Evolutionary conservation across 1,139 yeast genomes (phyloP), one percentile per base, ranked within the genome.

Genomic region (Scheffersomyces lignicola): DNA sequence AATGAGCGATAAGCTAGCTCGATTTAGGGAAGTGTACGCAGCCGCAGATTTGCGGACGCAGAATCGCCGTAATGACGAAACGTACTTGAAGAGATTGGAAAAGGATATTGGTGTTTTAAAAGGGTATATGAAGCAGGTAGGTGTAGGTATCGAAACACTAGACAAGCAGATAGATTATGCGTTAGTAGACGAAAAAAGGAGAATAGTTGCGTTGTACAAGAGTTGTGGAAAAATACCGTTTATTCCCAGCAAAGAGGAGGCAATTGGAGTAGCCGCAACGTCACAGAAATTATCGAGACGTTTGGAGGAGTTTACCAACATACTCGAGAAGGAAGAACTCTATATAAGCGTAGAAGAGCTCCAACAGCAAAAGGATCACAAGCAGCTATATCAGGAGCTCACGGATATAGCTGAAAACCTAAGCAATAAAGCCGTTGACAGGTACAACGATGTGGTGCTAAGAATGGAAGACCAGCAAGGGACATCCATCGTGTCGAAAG

Each of bases 201-300:
- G 47, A 27, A 49, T 59, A 3, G 43, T 64, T 24, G 73, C 72
- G 2, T 47, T 53, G 13, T 46, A 52, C 36, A 57, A 55, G 4
- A 44, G 62, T 3, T 60, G 55, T 36, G 41, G 49, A 11, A 58
- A 49, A 32, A 45, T 69, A 3, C 63, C 70, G 0, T 69, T 55
- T 38, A 47, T 46, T 26, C 58, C 66, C 3, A 62, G 56, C 34
- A 66, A 66, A 42, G 60, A 62, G 35, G 73, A 67, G 34, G 60
- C 62, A 30, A 62, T 69, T 18, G 62, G 62, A 6, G 56, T 58
- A 10, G 67, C 71, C 10, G 44, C 62, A 3, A 65, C 74, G 1
- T 58, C 65, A 2, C 45, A 26, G 40, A 42, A 5, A 43, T 56
- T 22, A 49, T 56, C 3, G 33, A 36, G 7, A 37, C 34, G 18